phyloP scores from a whole-genome alignment of 306 rosid genomes.

The Trifolium pratense region DNA sequence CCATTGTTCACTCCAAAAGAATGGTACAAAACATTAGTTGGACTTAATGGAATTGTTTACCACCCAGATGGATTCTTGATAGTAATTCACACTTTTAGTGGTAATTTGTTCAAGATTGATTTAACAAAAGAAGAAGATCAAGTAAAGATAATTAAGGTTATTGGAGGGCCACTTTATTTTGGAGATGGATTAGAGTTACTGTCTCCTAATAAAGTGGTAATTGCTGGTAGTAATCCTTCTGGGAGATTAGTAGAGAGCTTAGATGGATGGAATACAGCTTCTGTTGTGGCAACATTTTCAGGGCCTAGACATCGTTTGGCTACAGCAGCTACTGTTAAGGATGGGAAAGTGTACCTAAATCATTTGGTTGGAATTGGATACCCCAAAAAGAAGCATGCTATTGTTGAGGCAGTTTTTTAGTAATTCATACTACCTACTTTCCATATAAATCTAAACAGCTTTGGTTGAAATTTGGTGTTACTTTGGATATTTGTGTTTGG shows the following conservation, averaged over 20 bases:
- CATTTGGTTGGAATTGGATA: constrained; percentile 78
- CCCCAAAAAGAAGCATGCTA: constrained; percentile 81
- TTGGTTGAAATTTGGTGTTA: constrained; percentile 20
- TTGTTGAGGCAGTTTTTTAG: constrained; percentile 80
- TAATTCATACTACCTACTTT: not conserved
- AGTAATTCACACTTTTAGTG: constrained; percentile 74
- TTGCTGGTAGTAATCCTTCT: constrained; percentile 79
- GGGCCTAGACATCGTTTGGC: constrained; percentile 85
- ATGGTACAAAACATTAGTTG: constrained; percentile 80
- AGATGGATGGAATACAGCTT: constrained; percentile 90
- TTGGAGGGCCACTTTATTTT: constrained; percentile 60
- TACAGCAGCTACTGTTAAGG: constrained; percentile 83
- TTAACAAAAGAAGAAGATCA: constrained; percentile 61
- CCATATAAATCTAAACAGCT: not conserved
- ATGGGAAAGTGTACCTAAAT: constrained; percentile 79
- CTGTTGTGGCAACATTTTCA: constrained; percentile 58
- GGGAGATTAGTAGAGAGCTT: constrained; percentile 81
- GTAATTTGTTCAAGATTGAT: constrained; percentile 76
- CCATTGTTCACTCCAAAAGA: constrained; percentile 70
- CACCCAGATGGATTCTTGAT: constrained; percentile 89
- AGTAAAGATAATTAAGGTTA: constrained; percentile 59
- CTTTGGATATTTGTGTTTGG: constrained; percentile 18
- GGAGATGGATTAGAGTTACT: constrained; percentile 86
- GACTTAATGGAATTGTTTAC: constrained; percentile 84
- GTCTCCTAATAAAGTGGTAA: constrained; percentile 76